Evolutionary conservation across 768 basidiomycete genomes (phyloP).

Genomic region (Trametes punicea): DNA sequence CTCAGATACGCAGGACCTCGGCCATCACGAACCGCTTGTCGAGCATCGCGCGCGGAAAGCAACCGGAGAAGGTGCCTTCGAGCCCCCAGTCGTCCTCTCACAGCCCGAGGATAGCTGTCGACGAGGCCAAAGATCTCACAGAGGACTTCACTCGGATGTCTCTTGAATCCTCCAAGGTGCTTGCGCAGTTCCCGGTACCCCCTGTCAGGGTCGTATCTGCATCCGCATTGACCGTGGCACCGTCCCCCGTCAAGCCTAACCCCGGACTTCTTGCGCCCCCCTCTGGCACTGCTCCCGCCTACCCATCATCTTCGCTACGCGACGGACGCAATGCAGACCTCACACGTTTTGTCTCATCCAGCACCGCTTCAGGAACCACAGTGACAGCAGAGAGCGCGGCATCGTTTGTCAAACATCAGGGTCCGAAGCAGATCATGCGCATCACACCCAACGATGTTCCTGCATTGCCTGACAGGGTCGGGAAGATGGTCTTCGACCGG

Average conservation of each 20-base stretch:
- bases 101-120: constrained; percentile 32
- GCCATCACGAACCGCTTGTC: not conserved
- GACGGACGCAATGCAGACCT: constrained; percentile 64
- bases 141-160: constrained; percentile 45
- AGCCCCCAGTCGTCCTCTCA: constrained; percentile 45
- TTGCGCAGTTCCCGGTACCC: constrained; percentile 30
- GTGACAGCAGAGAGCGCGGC: constrained; percentile 68
- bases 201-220: constrained; percentile 8
- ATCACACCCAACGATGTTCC: constrained; percentile 81
- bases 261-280: constrained; percentile 18
- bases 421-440: constrained; percentile 72
- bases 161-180: constrained; percentile 32
- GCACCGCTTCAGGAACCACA: constrained; percentile 76
- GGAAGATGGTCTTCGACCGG: constrained; percentile 85
- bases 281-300: constrained; percentile 28
- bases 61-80: constrained; percentile 20
- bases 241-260: constrained; percentile 4
- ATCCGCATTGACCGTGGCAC: constrained; percentile 6
- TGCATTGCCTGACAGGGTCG: constrained; percentile 70
- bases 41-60: constrained; percentile 11
- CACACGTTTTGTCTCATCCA: constrained; percentile 87
- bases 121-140: constrained; percentile 28
- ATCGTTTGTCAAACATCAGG: constrained; percentile 83
- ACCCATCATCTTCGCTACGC: constrained; percentile 52
- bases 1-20: constrained; percentile 6